Base-by-base conservation (phyloP, 371 early-diverging fungal species). In the Saksenaea vasiformis region DNA sequence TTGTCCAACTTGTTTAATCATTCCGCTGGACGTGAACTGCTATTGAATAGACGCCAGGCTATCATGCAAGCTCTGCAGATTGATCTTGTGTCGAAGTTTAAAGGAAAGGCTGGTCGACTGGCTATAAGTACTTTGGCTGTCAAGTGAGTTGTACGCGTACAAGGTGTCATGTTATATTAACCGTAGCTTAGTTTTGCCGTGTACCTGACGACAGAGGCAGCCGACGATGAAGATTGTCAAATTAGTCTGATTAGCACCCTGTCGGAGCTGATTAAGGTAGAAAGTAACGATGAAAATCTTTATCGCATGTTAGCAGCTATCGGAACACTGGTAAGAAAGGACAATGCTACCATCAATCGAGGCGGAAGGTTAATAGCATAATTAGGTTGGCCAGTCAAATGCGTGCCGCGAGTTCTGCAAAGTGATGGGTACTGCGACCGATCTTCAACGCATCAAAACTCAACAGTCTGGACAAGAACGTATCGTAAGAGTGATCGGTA, bases 1-100 rank as follows among this genome's bases (percentile, higher is more conserved):
- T 44, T 90, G 27, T 76, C 83, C 28, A 93, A 94, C 56, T 54
- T 84, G 13, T 90, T 90, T 56, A 76, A 78, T 11, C 70, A 69
- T 4, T 63, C 65, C 0, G 68, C 62, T 19, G 90, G 89, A 10
- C 66, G 65, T 24, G 68, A 72, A 2, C 31, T 75, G 5, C 62
- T 84, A 8, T 85, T 81, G 79, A 56, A 78, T 54, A 67, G 71
- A 34, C 58, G 65, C 9, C 35, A 37, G 0, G 54, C 51, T n/a
- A 19, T 75, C 3, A 28, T 67, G 9, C 65, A 75, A 36, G 43
- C 69, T 15, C 28, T 77, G 60, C 70, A 76, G 37, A 66, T 66
- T 1, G 74, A 78, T 39, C 43, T 74, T 9, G 68, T 71, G 11
- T 65, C 68, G 54, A 66, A 59, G 24, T 71, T 64, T 36, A 70